Percentiles rank a stretch among this genome's conserved stretches.
Evolutionary conservation across 805 yeast genomes (phyloP).

Genomic region (Zygosaccharomyces lentus): DNA sequence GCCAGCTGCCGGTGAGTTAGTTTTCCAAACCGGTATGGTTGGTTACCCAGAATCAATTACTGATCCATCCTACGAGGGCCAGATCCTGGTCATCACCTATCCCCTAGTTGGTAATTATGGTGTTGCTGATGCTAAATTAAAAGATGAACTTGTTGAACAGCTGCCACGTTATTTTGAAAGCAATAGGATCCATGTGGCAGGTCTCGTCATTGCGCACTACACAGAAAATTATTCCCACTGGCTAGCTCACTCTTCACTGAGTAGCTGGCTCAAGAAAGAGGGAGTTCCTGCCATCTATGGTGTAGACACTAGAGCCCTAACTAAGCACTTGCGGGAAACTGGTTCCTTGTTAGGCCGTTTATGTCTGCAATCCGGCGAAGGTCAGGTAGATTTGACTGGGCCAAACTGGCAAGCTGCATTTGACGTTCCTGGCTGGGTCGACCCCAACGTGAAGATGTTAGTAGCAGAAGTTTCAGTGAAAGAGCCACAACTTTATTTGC

Average conservation of each 20-base stretch:
- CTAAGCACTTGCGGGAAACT: slow-evolving; percentile 84
- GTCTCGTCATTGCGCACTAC: slow-evolving; percentile 93
- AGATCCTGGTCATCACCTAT: slow-evolving; percentile 91
- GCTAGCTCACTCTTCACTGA: slow-evolving; percentile 87
- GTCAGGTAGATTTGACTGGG: slow-evolving; percentile 31
- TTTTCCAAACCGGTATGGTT: slow-evolving; percentile 99
- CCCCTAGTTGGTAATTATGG: slow-evolving; percentile 98
- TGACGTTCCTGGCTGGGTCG: slow-evolving; percentile 81
- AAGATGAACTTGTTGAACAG: slow-evolving; percentile 67
- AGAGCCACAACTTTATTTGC: slow-evolving; percentile 72
- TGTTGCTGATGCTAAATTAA: slow-evolving; percentile 83
- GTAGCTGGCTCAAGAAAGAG: slow-evolving; percentile 88
- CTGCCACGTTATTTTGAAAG: slow-evolving; percentile 94
- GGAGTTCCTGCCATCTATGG: slow-evolving; percentile 96
- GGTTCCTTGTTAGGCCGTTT: slow-evolving; percentile 94
- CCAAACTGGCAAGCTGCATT: slow-evolving; percentile 59
- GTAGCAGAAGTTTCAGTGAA: slow-evolving; percentile 85
- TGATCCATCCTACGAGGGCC: slow-evolving; percentile 98
- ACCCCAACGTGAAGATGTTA: slow-evolving; percentile 87
- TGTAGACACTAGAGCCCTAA: slow-evolving; percentile 92
- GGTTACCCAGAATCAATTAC: slow-evolving; percentile 98
- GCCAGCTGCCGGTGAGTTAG: slow-evolving; percentile 92
- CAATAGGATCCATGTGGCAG: slow-evolving; percentile 88
- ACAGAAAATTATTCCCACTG: slow-evolving; percentile 94
- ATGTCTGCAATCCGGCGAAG: slow-evolving; percentile 49